Conservation (phyloP, 2,329 filamentous ascomycete species). For the Ophiocordyceps polyrhachis-furcata region DNA sequence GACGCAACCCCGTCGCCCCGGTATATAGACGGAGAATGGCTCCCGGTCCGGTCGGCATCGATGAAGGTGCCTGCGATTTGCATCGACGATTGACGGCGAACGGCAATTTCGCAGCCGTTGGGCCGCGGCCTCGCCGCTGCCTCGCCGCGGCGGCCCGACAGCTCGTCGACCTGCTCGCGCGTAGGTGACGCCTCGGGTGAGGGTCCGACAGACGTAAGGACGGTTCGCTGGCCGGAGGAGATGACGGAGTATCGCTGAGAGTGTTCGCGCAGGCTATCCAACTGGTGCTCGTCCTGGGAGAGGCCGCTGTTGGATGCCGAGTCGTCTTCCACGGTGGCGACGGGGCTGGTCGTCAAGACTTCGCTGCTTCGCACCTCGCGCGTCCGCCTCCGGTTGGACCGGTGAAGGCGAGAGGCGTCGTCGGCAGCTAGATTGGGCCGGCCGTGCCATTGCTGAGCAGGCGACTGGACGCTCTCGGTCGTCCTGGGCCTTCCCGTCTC, state of each 20-base stretch:
- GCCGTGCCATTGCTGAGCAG: conserved; percentile 23
- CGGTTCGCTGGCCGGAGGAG: conserved; percentile 41
- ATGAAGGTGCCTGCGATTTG: conserved; percentile 25
- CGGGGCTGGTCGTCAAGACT: conserved; percentile 6
- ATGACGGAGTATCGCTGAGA: conserved; percentile 38
- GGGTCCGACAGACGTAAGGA: conserved; percentile 38
- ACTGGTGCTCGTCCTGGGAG: conserved; percentile 38
- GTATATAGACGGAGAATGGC: conserved; percentile 3
- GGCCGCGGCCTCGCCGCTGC: conserved; percentile 25
- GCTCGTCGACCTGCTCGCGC: conserved; percentile 24
- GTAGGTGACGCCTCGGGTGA: conserved; percentile 39
- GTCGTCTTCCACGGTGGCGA: conserved; percentile 26
- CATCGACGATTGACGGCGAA: conserved; percentile 29
- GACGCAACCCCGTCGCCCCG: conserved; percentile 3
- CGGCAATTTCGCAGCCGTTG: conserved; percentile 31
- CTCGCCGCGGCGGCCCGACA: conserved; percentile 5
- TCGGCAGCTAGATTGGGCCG: conserved; percentile 29
- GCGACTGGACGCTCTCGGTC: conserved; percentile 15
- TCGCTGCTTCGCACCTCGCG: conserved; percentile 2
- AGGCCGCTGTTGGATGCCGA: conserved; percentile 37
- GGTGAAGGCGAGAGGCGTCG: conserved; percentile 19
- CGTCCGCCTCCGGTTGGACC: neutral
- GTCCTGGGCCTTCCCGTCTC: conserved; percentile 36
- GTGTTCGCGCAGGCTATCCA: conserved; percentile 38
- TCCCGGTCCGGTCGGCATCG: conserved; percentile 10